Percentiles rank a stretch among this genome's conserved stretches.
phyloP scores from a whole-genome alignment of 2,329 filamentous ascomycete genomes.

The Colletotrichum gigasporum region DNA sequence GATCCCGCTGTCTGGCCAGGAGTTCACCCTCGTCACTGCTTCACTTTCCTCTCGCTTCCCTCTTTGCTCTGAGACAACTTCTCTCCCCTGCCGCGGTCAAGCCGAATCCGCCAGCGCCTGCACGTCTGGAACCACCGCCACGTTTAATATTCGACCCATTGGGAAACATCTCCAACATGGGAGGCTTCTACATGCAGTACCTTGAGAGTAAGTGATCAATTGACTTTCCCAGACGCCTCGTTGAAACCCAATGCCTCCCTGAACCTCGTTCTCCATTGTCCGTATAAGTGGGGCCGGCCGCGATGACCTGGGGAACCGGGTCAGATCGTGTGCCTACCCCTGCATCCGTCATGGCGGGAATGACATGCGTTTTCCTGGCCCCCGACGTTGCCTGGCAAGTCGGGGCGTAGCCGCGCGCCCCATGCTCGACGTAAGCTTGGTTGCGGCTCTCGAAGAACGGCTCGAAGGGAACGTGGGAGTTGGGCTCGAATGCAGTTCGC shows the following conservation, averaged over 20 bases:
- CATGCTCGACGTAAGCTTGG: constrained; percentile 11
- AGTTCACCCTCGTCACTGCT: constrained; percentile 35
- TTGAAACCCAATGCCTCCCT: constrained; percentile 31
- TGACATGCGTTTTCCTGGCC: constrained; percentile 33
- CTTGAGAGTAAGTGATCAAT: constrained; percentile 73
- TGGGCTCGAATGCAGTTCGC: constrained; percentile 46
- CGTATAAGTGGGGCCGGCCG: constrained; percentile 28
- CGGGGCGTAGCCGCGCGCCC: constrained; percentile 1
- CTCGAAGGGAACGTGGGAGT: constrained; percentile 31
- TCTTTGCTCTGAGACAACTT: constrained; percentile 21
- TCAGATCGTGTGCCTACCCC: constrained; percentile 37
- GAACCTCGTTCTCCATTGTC: constrained; percentile 18
- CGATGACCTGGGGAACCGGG: constrained; percentile 21
- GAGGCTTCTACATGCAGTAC: constrained; percentile 77
- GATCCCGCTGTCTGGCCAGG: constrained; percentile 42
- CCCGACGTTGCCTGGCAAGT: constrained; percentile 8
- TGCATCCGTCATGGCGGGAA: constrained; percentile 42
- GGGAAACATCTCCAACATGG: constrained; percentile 56
- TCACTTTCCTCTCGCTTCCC: constrained; percentile 21
- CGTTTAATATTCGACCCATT: constrained; percentile 34
- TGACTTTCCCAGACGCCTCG: constrained; percentile 23
- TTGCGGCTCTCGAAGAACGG: constrained; percentile 20
- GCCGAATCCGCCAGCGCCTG: constrained; percentile 7
- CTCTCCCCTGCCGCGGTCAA: constrained; percentile 9
- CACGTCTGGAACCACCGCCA: constrained; percentile 7